phyloP scores from a whole-genome alignment of 2,329 filamentous ascomycete species.

The Emmonsia crescens region DNA sequence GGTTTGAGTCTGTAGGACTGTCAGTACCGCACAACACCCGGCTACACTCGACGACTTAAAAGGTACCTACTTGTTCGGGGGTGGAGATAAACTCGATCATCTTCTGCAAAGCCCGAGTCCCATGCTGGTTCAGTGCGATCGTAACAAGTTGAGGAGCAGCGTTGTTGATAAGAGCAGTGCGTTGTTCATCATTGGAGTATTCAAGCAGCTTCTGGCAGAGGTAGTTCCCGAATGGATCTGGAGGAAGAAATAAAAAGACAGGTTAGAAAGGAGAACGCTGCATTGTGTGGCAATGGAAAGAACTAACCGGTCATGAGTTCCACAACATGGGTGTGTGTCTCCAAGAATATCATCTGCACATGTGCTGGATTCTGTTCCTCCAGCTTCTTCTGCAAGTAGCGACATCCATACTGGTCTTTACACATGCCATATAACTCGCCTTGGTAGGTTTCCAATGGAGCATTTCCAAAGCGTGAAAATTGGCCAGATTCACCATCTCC shows the following conservation, averaged over 20 bases:
- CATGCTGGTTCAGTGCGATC: constrained; percentile 94
- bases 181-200: constrained; percentile 89
- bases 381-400: constrained; percentile 92
- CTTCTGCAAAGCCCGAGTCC: constrained; percentile 91
- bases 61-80: constrained; percentile 56
- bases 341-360: constrained; percentile 84
- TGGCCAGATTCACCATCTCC: constrained; percentile 41
- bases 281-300: neutral
- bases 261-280: neutral
- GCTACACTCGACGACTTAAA: neutral
- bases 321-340: constrained; percentile 86
- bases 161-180: constrained; percentile 83
- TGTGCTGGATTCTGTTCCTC: constrained; percentile 78
- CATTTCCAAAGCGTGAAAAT: constrained; percentile 70
- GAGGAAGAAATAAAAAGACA: neutral
- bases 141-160: constrained; percentile 77
- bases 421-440: constrained; percentile 83
- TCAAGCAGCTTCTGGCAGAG: constrained; percentile 97
- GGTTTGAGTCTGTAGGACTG: constrained; percentile 50
- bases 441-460: constrained; percentile 66
- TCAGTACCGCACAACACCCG: constrained; percentile 7
- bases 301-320: constrained; percentile 76
- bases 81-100: constrained; percentile 98
- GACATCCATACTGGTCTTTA: constrained; percentile 96
- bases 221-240: constrained; percentile 96